Percentiles rank a stretch among this genome's conserved stretches.
Conservation (phyloP, 768 basidiomycete species). For the Glaciozyma antarctica region DNA sequence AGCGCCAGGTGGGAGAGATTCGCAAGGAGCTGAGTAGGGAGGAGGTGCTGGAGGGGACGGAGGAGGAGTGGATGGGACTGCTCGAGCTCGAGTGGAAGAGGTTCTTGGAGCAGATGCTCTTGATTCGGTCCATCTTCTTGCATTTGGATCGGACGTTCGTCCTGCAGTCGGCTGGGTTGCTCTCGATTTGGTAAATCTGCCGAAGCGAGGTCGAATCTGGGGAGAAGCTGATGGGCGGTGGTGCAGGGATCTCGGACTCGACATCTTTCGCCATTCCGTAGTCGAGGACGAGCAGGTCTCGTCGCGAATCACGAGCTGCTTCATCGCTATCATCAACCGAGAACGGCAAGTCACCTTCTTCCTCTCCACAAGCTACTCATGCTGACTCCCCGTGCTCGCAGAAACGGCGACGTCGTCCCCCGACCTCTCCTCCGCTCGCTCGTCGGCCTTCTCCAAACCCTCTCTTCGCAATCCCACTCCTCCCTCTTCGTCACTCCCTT, state of each 20-base stretch:
- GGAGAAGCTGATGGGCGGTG: background rate
- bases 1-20: constrained; percentile 47
- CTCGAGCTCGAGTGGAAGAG: constrained; percentile 54
- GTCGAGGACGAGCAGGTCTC: constrained; percentile 48
- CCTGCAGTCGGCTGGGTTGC: constrained; percentile 40
- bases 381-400: constrained; percentile 48
- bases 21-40: constrained; percentile 41
- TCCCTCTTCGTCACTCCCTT: constrained; percentile 71
- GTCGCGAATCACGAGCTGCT: constrained; percentile 44
- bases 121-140: constrained; percentile 57
- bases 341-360: constrained; percentile 47
- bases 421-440: constrained; percentile 70
- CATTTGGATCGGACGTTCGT: constrained; percentile 65
- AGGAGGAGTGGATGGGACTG: constrained; percentile 51
- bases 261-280: constrained; percentile 48
- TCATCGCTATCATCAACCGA: constrained; percentile 49
- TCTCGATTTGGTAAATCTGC: constrained; percentile 46
- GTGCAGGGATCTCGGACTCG: constrained; percentile 49
- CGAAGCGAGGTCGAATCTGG: background rate
- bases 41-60: constrained; percentile 22
- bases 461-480: constrained; percentile 54
- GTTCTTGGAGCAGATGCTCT: constrained; percentile 54
- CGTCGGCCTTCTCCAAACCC: constrained; percentile 26
- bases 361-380: background rate
- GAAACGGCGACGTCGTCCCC: constrained; percentile 78